phyloP scores from a whole-genome alignment of 768 basidiomycete species.

The Suillus occidentalis region DNA sequence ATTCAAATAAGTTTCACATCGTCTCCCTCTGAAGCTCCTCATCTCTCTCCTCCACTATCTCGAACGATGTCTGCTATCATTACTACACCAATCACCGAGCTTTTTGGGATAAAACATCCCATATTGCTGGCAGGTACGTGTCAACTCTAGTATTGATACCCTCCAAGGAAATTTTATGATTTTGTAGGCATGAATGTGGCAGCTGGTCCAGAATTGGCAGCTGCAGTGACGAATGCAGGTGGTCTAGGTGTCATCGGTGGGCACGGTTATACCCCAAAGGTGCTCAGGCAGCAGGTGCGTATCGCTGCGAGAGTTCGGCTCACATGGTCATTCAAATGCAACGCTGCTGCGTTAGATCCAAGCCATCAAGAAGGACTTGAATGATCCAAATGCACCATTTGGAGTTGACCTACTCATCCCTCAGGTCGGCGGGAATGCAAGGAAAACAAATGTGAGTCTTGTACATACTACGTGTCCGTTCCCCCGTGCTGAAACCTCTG shows the following conservation, averaged over 20 bases:
- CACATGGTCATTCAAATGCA: conserved; percentile 18
- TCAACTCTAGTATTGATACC: conserved; percentile 32
- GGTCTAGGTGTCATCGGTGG: conserved; percentile 94
- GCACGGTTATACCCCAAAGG: conserved; percentile 80
- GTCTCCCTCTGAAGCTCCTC: background rate
- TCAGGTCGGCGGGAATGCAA: conserved; percentile 80
- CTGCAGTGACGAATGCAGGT: conserved; percentile 92
- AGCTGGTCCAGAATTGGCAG: conserved; percentile 81
- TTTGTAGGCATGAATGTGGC: conserved; percentile 61
- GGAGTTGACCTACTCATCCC: conserved; percentile 92
- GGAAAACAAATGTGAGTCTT: conserved; percentile 80
- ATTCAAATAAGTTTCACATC: conserved; percentile 8
- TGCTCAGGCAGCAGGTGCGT: conserved; percentile 73
- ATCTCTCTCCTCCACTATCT: conserved; percentile 1
- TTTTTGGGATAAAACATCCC: conserved; percentile 88
- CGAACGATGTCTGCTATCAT: conserved; percentile 65
- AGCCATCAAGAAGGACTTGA: conserved; percentile 68
- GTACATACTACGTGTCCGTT: background rate
- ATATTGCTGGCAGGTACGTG: conserved; percentile 74
- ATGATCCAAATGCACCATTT: conserved; percentile 77
- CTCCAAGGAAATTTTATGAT: conserved; percentile 12
- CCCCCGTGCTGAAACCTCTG: background rate
- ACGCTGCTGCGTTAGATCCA: conserved; percentile 49
- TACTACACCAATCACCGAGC: conserved; percentile 81
- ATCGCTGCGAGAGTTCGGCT: background rate